Base-by-base conservation (phyloP, 306 rosid genomes). In the Gastrolobium bilobum region DNA sequence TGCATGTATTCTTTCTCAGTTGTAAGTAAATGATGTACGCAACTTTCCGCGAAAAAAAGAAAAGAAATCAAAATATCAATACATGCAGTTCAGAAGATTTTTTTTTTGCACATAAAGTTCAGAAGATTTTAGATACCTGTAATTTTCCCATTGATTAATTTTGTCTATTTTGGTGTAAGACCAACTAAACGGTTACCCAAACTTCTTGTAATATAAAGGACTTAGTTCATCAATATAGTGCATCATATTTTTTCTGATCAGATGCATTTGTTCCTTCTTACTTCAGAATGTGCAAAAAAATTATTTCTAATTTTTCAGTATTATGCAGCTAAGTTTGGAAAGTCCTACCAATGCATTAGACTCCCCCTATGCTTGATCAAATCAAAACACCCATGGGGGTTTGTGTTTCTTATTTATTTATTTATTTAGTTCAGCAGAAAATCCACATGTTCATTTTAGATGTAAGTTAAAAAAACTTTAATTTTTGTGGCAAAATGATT, bases 401-500 rank as follows among this genome's bases (percentile, higher is more conserved):
- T 7, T 5, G 15, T 38, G 53, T 26, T 39, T 40, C 53, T 26
- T 14, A 42, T 42, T 14, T 2, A 20, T 69, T 68, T 48, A 43
- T 44, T 7, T 42, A 64, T 66, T 31, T 68, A 46, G 6, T 46
- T 46, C 3, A 60, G 38, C 26, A 0, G 26, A 20, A 20, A 20
- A 20, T 20, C 26, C 26, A 20, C 26, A 20, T 20, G 26, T 20
- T 20, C 26, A 20, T 48, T 47, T 11, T 11, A 47, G 14, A 47
- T 15, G 50, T 44, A 46, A 13, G 44, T 33, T 69, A 37, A 70
- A 8, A 71, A 8, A 4, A 53, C 47, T 11, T 54, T 3, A 0
- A 10, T 39, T 72, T 20, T 3, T 63, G 46, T 30, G 20, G 33
- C 57, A 13, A 53, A 20, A 63, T 63, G 73, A 77, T 39, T 63